Evolutionary conservation across 2,329 filamentous ascomycete genomes (phyloP), one percentile per base, ranked within the genome.

Genomic region (Venturia oleaginea): DNA sequence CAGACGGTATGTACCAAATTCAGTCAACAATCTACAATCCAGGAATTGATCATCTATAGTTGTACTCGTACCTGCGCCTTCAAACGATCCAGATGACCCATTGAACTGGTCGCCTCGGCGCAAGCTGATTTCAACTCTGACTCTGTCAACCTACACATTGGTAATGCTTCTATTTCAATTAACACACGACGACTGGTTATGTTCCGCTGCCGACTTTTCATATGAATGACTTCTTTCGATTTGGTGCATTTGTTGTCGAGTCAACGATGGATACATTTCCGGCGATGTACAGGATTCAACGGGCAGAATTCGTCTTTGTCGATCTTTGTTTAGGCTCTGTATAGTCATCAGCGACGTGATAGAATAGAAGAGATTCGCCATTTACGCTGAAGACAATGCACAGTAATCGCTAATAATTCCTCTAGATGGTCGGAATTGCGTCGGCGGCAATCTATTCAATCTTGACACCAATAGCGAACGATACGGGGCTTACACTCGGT

Each of bases 401-500:
- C 10, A 22, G 3, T 13, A 27, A 17, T 13, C 19, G 13, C 51
- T 64, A 24, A 57, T 22, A 7, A 38, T 19, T 64, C 13, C 17
- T 17, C 7, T 30, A 40, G 30, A 57, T 64, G 43, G 24, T 57
- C n/a, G 46, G 46, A n/a, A 57, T 61, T 42, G 55, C 55, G 13
- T 60, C 32, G 54, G 37, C 55, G 13, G 55, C 38, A 22, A 40
- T 59, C n/a, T 64, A 57, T 24, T 59, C 62, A 17, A 51, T 57
- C 13, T 15, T 64, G 27, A 38, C 34, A 2, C 46, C 62, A 24
- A 55, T 59, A n/a, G 34, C 63, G 8, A 70, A 75, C 57, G 77
- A 78, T n/a, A 80, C 79, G 0, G 78, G 76, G 4, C 71, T 83
- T 42, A 77, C 76, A 0, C 69, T 80, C 1, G 72, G 70, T 4